These are phyloP conservation scores for Podaxis carcinomalis DNA, from an alignment of 768 basidiomycete species.

Conservation along the genomic window DNA sequence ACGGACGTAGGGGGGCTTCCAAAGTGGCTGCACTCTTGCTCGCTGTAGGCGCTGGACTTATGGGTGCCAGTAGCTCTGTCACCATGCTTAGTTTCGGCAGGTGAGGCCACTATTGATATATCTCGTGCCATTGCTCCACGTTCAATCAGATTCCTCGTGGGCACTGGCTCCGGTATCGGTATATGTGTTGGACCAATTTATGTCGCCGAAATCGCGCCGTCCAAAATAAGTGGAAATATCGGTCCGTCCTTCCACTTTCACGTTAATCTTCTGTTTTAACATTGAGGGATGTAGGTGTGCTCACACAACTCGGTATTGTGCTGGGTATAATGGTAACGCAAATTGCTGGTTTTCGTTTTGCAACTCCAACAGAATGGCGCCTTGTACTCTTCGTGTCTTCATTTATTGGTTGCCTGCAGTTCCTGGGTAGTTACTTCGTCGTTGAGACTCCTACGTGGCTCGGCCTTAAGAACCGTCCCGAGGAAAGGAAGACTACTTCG, in stretches of 20 bases:
- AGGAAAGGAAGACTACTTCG: slow-evolving; percentile 44
- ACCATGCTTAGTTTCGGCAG: slow-evolving; percentile 59
- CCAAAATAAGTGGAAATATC: slow-evolving; percentile 67
- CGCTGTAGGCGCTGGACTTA: slow-evolving; percentile 57
- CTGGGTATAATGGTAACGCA: slow-evolving; percentile 88
- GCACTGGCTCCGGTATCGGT: slow-evolving; percentile 69
- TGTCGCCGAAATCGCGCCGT: slow-evolving; percentile 81
- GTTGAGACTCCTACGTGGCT: slow-evolving; percentile 76
- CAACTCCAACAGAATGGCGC: slow-evolving; percentile 71
- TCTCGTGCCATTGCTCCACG: not conserved
- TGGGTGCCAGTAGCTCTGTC: slow-evolving; percentile 58
- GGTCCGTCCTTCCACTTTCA: slow-evolving; percentile 37
- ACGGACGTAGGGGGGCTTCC: slow-evolving; percentile 68
- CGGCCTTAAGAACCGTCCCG: slow-evolving; percentile 39
- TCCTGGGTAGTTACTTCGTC: slow-evolving; percentile 47
- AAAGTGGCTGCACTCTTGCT: slow-evolving; percentile 53
- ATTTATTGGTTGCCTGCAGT: slow-evolving; percentile 50
- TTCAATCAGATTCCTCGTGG: slow-evolving; percentile 51
- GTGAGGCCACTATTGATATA: slow-evolving; percentile 29
- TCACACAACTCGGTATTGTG: slow-evolving; percentile 81
- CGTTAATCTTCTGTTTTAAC: not conserved
- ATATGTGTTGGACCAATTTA: slow-evolving; percentile 81
- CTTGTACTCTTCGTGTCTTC: slow-evolving; percentile 62
- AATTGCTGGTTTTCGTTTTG: slow-evolving; percentile 62
- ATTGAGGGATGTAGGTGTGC: slow-evolving; percentile 46